Evolutionary conservation across 1,284 basidiomycete genomes (phyloP).

Genomic region (Ustilago sp.): DNA sequence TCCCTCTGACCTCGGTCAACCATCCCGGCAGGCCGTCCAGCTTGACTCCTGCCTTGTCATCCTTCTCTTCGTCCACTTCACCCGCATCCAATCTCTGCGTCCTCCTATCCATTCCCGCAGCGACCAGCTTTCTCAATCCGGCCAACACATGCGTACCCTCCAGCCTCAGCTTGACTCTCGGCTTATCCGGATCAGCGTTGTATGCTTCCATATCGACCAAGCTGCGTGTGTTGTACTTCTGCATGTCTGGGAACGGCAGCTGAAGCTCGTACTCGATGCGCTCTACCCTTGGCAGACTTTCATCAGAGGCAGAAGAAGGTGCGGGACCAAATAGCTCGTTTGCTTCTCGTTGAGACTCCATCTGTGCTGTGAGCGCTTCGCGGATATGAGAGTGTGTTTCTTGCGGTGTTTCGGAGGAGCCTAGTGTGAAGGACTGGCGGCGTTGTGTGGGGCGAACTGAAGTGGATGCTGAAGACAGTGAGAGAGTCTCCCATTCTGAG

Average conservation of each 20-base stretch:
- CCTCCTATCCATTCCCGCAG: conserved; percentile 45
- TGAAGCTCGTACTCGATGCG: conserved; percentile 55
- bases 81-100: conserved; percentile 35
- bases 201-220: conserved; percentile 42
- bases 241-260: conserved; percentile 46
- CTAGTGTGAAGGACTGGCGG: conserved; percentile 23
- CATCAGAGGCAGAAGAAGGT: background rate
- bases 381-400: conserved; percentile 13
- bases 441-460: conserved; percentile 11
- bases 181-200: conserved; percentile 40
- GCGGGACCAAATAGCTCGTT: conserved; percentile 47
- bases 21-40: conserved; percentile 52
- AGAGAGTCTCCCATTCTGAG: conserved; percentile 32
- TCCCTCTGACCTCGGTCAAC: conserved; percentile 56
- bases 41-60: conserved; percentile 3
- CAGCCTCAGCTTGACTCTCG: conserved; percentile 48
- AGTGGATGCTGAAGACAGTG: conserved; percentile 29
- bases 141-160: conserved; percentile 56
- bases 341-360: conserved; percentile 37
- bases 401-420: conserved; percentile 22
- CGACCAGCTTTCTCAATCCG: conserved; percentile 54
- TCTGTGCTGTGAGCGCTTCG: conserved; percentile 8
- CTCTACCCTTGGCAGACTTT: conserved; percentile 38
- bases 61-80: conserved; percentile 21
- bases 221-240: conserved; percentile 42